A percentile compares a stretch with the other conserved stretches of the same genome.
Evolutionary conservation across 148 eudicot species (phyloP).

Genomic region (Silene conica): DNA sequence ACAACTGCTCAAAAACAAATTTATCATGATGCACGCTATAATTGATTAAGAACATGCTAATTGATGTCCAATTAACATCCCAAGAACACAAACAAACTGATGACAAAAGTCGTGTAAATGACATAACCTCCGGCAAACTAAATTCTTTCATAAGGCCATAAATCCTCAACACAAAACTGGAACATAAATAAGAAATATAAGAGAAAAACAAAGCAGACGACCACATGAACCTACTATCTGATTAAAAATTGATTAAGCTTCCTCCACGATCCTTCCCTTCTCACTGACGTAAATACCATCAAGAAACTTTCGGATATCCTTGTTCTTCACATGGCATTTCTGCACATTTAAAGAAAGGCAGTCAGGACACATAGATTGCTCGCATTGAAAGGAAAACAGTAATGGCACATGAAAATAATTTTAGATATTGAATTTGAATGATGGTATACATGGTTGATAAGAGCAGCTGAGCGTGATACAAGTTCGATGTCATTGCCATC

Average conservation of each 20-base stretch:
- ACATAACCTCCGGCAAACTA: not conserved
- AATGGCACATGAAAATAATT: not conserved
- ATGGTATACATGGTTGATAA: conserved; percentile 41
- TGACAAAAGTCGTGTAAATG: too few species aligned
- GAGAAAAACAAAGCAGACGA: not conserved
- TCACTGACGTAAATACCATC: conserved; percentile 57
- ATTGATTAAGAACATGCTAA: too few species aligned
- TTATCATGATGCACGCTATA: too few species aligned
- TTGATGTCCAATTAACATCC: too few species aligned
- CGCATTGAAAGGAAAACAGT: not conserved
- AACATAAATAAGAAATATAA: not conserved
- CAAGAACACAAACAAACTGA: not conserved
- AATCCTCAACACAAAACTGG: conserved; percentile 23
- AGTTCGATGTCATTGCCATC: conserved; percentile 64
- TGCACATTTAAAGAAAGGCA: conserved; percentile 4
- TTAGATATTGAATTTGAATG: not conserved
- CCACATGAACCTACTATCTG: conserved; percentile 10
- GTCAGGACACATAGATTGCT: not conserved
- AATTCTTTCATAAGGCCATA: conserved; percentile 13
- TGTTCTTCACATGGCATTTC: conserved; percentile 60
- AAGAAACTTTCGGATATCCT: conserved; percentile 54
- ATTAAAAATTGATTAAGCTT: conserved; percentile 29
- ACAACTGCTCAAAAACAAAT: too few species aligned
- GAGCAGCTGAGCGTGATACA: conserved; percentile 58
- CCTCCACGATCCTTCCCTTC: conserved; percentile 41